Percentiles rank a stretch among this genome's conserved stretches.
Conservation (phyloP, 2,329 filamentous ascomycete species). For the Colletotrichum euphorbiae region DNA sequence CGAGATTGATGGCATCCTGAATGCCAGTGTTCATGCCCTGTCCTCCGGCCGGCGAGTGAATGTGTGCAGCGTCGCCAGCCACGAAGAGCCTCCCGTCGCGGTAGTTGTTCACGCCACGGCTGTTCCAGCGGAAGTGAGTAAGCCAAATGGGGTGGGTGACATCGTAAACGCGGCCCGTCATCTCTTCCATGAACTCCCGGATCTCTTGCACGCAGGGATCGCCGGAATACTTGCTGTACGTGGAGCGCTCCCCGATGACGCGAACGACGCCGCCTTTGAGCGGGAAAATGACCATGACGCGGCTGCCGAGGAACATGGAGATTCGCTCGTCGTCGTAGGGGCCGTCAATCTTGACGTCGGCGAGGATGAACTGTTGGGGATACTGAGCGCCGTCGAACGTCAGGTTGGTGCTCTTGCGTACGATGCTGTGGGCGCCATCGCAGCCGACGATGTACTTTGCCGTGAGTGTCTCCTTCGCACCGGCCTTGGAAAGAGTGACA, state of each 20-base stretch:
- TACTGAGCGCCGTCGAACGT: conserved; percentile 57
- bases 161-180: conserved; percentile 46
- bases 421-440: conserved; percentile 58
- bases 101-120: conserved; percentile 55
- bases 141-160: conserved; percentile 53
- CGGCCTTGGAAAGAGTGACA: conserved; percentile 42
- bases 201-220: conserved; percentile 27
- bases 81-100: conserved; percentile 47
- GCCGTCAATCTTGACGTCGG: conserved; percentile 50
- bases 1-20: conserved; percentile 50
- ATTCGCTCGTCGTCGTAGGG: conserved; percentile 37
- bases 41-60: conserved; percentile 50
- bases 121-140: conserved; percentile 58
- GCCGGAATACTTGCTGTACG: conserved; percentile 11
- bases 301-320: conserved; percentile 47
- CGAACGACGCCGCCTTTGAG: conserved; percentile 45
- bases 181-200: conserved; percentile 44
- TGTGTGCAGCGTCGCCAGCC: conserved; percentile 52
- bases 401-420: conserved; percentile 53
- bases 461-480: conserved; percentile 45
- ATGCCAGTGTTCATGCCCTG: conserved; percentile 54
- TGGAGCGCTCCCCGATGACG: conserved; percentile 43
- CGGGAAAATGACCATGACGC: conserved; percentile 53
- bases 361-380: conserved; percentile 57
- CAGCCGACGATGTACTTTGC: conserved; percentile 59